Percentiles rank a stretch among this genome's conserved stretches.
Evolutionary conservation across 768 basidiomycete species (phyloP).

Genomic region (Hypholoma fasciculare): DNA sequence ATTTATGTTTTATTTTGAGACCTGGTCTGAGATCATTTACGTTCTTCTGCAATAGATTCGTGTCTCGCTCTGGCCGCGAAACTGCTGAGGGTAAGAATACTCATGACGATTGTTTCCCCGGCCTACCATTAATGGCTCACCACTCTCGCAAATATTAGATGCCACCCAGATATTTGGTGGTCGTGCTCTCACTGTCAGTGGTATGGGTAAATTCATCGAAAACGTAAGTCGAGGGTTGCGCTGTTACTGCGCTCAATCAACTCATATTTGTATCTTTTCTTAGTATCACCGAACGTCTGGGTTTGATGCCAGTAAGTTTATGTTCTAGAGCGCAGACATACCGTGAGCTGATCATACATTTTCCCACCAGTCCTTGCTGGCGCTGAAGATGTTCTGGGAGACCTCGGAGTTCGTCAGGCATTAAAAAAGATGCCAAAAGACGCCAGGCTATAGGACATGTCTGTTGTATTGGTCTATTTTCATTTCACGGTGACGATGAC

Average conservation of each 20-base stretch:
- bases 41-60: slow-evolving; percentile 45
- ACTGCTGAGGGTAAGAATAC: slow-evolving; percentile 57
- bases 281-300: slow-evolving; percentile 83
- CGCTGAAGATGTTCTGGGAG: slow-evolving; percentile 32
- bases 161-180: slow-evolving; percentile 90
- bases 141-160: slow-evolving; percentile 40
- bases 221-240: slow-evolving; percentile 49
- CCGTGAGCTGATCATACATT: neutral
- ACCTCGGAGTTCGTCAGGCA: slow-evolving; percentile 31
- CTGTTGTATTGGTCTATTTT: neutral
- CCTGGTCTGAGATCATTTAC: neutral
- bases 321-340: slow-evolving; percentile 11
- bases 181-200: slow-evolving; percentile 80
- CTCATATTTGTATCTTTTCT: neutral
- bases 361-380: slow-evolving; percentile 66
- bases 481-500: neutral
- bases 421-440: slow-evolving; percentile 35
- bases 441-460: slow-evolving; percentile 20
- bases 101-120: slow-evolving; percentile 36
- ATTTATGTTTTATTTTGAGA: slow-evolving; percentile 8
- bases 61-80: slow-evolving; percentile 66
- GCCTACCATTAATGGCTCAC: neutral
- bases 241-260: neutral
- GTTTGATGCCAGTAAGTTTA: slow-evolving; percentile 68
- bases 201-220: slow-evolving; percentile 85